Evolutionary conservation across 2,329 filamentous ascomycete genomes (phyloP).

Genomic region (Capronia coronata): DNA sequence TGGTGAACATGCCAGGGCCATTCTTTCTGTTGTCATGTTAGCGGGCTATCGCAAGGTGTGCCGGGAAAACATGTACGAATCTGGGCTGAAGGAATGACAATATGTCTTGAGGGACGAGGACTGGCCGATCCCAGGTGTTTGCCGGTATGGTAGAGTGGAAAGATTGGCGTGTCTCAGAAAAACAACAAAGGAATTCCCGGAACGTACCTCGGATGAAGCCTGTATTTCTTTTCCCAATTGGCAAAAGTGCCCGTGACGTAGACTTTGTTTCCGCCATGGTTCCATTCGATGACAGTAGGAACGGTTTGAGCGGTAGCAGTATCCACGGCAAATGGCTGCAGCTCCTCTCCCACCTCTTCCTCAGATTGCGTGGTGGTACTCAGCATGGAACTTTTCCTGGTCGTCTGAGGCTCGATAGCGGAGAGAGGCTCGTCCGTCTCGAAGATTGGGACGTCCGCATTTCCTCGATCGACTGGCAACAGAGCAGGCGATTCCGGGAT

Average conservation of each 20-base stretch:
- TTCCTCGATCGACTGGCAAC: constrained; percentile 56
- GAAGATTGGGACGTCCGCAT: constrained; percentile 50
- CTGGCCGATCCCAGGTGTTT: too few species aligned
- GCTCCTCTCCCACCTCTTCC: constrained; percentile 66
- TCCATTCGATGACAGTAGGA: constrained; percentile 81
- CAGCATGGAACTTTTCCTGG: constrained; percentile 49
- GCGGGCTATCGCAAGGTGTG: constrained; percentile 30
- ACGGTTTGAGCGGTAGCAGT: constrained; percentile 68
- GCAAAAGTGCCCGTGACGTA: constrained; percentile 95
- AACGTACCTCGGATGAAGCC: constrained; percentile 75
- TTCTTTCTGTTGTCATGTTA: constrained; percentile 33
- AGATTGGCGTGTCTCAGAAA: too few species aligned
- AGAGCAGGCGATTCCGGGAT: constrained; percentile 87
- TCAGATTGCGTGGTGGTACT: constrained; percentile 62
- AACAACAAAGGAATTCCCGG: constrained; percentile 19
- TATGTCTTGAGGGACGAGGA: background rate
- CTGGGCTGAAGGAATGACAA: background rate
- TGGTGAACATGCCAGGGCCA: constrained; percentile 59
- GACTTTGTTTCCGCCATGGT: constrained; percentile 72
- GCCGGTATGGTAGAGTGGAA: too few species aligned
- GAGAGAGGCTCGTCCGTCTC: constrained; percentile 42
- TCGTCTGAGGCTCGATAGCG: constrained; percentile 48
- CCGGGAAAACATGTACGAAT: background rate
- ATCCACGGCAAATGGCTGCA: constrained; percentile 52
- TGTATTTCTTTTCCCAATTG: constrained; percentile 92